Base-by-base conservation (phyloP, 139 green algal species). In the Chlorella vulgaris region DNA sequence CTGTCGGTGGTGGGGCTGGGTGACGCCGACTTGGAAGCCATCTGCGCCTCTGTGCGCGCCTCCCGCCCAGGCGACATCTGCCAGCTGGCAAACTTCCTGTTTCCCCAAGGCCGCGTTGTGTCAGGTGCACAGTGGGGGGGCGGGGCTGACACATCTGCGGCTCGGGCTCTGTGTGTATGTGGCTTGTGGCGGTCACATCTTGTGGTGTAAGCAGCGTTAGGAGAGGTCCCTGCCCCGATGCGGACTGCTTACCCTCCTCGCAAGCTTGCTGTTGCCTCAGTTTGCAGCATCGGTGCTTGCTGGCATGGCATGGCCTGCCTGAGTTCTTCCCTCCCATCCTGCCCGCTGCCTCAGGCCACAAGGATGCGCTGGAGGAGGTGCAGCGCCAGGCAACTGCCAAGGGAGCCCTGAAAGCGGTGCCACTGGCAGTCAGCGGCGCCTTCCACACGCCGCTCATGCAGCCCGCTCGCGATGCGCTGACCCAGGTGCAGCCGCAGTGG, bases 371-470 rank as follows among this genome's bases (percentile, higher is more conserved):
- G 50, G 89, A 94, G 40, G 75, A 86, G 38, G 88, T 93, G 24
- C 43, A 86, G 33, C 78, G 86, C 38, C 19, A 82, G 42, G 94
- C 95, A 38, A 89, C 81, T 6, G 83, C 74, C 8, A 83, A 81
- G 47, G 95, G 95, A 24, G 95, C 95, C 2, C 84, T 98, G 31
- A 98, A 98, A 85, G 91, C 86, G 2, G 67, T 87, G 43, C 77
- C 70, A 3, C 80, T 97, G 73, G 88, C 93, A 1, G 95, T 98
- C 36, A 92, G 83, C 42, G 95, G 95, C 50, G 95, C 94, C 38
- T 98, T 98, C 88, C 95, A 98, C 88, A 98, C 94, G 2, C 35
- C 81, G 47, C 88, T 97, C 42, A 98, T 98, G 95, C 53, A 88
- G 6, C 90, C 93, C 22, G 94, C 95, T 1, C 66, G 83, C 2